These are phyloP conservation scores for Rhodamnia rubescens DNA, from an alignment of 345 rosid genomes.

Conservation along the genomic window DNA sequence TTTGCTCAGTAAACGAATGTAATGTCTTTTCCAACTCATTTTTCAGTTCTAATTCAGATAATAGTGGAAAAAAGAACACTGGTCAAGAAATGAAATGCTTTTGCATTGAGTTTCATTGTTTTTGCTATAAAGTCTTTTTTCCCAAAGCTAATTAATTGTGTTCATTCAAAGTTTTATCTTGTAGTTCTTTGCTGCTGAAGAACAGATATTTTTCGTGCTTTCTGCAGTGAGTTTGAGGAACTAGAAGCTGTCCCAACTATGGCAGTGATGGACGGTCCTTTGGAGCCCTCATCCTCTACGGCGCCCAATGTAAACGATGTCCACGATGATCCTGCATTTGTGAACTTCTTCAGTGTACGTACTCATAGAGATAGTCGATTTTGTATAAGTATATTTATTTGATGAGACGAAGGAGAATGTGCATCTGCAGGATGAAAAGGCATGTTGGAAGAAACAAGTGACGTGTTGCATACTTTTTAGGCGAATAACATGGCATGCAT, in stretches of 20 bases:
- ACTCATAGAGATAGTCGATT: neutral
- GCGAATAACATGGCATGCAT: neutral
- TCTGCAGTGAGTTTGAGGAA: conserved; percentile 83
- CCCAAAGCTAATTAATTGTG: neutral
- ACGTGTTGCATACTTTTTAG: neutral
- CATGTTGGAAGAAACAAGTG: neutral
- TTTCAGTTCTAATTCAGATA: neutral
- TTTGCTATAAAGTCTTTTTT: neutral
- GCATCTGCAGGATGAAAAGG: neutral
- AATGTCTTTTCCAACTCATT: neutral
- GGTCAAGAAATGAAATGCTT: neutral
- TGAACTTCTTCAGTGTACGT: conserved; percentile 84
- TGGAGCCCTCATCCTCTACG: conserved; percentile 62
- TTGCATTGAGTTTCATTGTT: neutral
- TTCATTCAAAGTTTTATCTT: neutral
- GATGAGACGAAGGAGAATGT: neutral
- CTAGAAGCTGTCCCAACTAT: conserved; percentile 83
- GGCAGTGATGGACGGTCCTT: conserved; percentile 86
- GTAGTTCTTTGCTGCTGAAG: neutral
- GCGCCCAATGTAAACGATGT: conserved; percentile 25
- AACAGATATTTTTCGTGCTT: neutral
- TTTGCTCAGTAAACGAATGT: neutral
- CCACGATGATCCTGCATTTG: conserved; percentile 75
- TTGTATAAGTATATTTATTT: neutral
- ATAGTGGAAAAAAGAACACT: neutral